Conservation (phyloP, 257 asterid species). For the Vinca minor region DNA sequence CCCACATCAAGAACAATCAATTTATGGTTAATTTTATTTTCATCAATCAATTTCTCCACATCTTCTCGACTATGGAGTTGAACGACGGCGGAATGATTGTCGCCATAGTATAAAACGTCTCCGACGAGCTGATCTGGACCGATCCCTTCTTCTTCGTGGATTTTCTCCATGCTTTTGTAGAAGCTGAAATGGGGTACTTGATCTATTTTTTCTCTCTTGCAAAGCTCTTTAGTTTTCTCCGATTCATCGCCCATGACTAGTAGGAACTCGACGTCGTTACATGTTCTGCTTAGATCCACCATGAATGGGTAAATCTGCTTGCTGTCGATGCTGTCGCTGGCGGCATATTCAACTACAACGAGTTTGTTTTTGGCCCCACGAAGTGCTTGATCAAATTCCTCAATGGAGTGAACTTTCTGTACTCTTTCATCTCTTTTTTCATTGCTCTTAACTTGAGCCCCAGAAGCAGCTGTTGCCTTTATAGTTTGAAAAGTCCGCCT, state of each 20-base stretch:
- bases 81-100: conserved; percentile 70
- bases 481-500: conserved; percentile 15
- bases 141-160: conserved; percentile 91
- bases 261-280: conserved; percentile 77
- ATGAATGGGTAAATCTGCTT: conserved; percentile 70
- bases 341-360: conserved; percentile 81
- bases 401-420: conserved; percentile 44
- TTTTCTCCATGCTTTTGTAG: conserved; percentile 82
- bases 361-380: conserved; percentile 55
- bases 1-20: conserved; percentile 82
- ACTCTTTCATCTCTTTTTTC: conserved; percentile 43
- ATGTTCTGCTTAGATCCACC: conserved; percentile 79
- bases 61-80: conserved; percentile 71
- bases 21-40: conserved; percentile 45
- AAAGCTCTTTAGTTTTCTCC: conserved; percentile 51
- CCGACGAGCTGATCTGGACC: conserved; percentile 77
- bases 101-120: conserved; percentile 93
- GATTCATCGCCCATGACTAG: conserved; percentile 90
- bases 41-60: conserved; percentile 58
- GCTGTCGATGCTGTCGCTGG: conserved; percentile 41
- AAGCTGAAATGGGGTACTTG: conserved; percentile 84
- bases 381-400: conserved; percentile 72
- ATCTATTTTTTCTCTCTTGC: conserved; percentile 59
- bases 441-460: conserved; percentile 32
- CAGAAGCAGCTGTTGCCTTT: conserved; percentile 50